Evolutionary conservation across 1,139 yeast species (phyloP).

Genomic region (Geotrichum australiense): DNA sequence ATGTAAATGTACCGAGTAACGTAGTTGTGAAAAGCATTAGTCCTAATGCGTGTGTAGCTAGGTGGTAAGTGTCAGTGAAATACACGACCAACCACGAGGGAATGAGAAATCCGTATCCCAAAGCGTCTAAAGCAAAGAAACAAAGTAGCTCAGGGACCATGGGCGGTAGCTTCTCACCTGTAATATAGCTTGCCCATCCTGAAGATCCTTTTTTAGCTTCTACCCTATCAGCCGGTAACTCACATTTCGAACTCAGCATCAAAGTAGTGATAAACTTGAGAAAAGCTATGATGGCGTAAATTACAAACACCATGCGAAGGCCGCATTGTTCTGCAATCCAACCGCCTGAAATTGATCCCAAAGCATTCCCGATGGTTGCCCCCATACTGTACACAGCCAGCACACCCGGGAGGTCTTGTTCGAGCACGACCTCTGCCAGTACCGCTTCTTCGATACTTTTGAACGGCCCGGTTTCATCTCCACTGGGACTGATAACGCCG

Average conservation of each 20-base stretch:
- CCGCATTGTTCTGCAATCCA: constrained; percentile 8
- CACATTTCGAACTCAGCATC: constrained; percentile 52
- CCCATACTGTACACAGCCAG: constrained; percentile 65
- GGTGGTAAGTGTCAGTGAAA: constrained; percentile 38
- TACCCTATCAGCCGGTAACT: constrained; percentile 27
- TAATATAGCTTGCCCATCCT: constrained; percentile 13
- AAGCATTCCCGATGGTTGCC: constrained; percentile 68
- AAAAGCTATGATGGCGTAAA: constrained; percentile 52
- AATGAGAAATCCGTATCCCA: constrained; percentile 86
- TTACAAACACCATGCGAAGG: constrained; percentile 45
- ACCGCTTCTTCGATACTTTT: constrained; percentile 83
- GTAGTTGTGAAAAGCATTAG: constrained; percentile 55
- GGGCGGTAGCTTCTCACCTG: constrained; percentile 18
- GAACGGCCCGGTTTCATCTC: constrained; percentile 92
- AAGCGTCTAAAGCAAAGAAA: constrained; percentile 65
- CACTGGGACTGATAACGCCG: constrained; percentile 80
- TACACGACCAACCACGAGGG: constrained; percentile 84
- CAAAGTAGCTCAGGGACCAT: constrained; percentile 38
- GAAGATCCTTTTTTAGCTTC: background rate
- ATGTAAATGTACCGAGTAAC: constrained; percentile 52
- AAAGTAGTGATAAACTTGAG: constrained; percentile 49
- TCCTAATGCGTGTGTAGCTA: constrained; percentile 37
- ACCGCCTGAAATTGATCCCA: constrained; percentile 69
- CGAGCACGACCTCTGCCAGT: constrained; percentile 71
- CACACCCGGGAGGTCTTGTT: constrained; percentile 59